phyloP scores from a whole-genome alignment of 805 yeast species.

The Teunomyces stri region DNA sequence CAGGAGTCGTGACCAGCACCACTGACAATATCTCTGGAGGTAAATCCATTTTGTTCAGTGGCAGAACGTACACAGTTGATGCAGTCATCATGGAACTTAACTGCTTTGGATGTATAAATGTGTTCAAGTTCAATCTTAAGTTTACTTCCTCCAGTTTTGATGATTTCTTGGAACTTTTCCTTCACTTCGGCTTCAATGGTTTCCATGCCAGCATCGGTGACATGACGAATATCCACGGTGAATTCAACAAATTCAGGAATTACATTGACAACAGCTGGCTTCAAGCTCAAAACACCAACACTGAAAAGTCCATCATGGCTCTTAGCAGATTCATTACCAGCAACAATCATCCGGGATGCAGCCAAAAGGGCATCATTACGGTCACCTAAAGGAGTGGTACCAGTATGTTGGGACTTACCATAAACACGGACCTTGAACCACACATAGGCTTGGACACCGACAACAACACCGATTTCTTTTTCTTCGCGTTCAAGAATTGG shows the following conservation, averaged over 20 bases:
- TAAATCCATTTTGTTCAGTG: constrained; percentile 44
- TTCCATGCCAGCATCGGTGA: constrained; percentile 41
- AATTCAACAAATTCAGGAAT: constrained; percentile 62
- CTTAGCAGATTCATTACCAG: constrained; percentile 54
- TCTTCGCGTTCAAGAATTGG: constrained; percentile 59
- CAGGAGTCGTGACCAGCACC: constrained; percentile 81
- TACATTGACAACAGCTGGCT: constrained; percentile 65
- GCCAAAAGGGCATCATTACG: constrained; percentile 45
- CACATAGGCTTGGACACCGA: constrained; percentile 62
- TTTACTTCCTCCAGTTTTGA: constrained; percentile 26
- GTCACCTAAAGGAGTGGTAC: constrained; percentile 64
- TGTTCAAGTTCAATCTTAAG: constrained; percentile 41
- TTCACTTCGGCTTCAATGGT: constrained; percentile 38
- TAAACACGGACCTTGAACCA: constrained; percentile 58
- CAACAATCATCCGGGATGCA: constrained; percentile 54
- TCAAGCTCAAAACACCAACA: constrained; percentile 55
- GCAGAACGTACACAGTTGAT: constrained; percentile 55
- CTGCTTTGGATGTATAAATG: constrained; percentile 53
- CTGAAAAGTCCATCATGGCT: constrained; percentile 53
- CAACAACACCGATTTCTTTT: constrained; percentile 62
- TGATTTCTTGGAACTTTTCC: constrained; percentile 34
- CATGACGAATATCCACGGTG: constrained; percentile 60
- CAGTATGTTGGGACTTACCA: constrained; percentile 72
- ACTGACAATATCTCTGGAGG: constrained; percentile 48
- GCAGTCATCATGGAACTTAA: constrained; percentile 29